A percentile compares a stretch with the other conserved stretches of the same genome.
Evolutionary conservation across 768 basidiomycete genomes (phyloP).

Genomic region (Rhodosporidiobolus sp.): DNA sequence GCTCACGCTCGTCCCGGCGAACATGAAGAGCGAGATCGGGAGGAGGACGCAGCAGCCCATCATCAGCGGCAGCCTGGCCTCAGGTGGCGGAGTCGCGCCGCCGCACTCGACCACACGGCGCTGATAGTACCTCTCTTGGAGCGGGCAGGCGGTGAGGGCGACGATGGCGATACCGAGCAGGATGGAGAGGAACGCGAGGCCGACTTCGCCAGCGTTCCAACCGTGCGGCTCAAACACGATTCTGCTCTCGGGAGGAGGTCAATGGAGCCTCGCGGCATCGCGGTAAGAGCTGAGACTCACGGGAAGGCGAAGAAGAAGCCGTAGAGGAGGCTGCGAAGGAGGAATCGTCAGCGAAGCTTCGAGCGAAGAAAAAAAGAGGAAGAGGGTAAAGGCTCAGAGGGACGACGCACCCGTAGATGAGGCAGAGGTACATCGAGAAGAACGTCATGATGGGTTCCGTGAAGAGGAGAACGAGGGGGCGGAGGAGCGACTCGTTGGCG

Average conservation of each 20-base stretch:
- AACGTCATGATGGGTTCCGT: slow-evolving; percentile 64
- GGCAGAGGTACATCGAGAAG: slow-evolving; percentile 61
- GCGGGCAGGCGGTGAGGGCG: slow-evolving; percentile 41
- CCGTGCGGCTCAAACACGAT: slow-evolving; percentile 24
- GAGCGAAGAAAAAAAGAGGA: too few species aligned
- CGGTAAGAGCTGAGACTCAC: too few species aligned
- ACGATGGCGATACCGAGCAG: slow-evolving; percentile 37
- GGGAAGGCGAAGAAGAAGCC: slow-evolving; percentile 6
- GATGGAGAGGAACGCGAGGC: neutral
- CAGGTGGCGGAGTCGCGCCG: slow-evolving; percentile 28
- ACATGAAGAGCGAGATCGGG: slow-evolving; percentile 49
- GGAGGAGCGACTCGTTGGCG: slow-evolving; percentile 57
- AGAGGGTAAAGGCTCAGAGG: too few species aligned
- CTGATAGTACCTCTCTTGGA: slow-evolving; percentile 44
- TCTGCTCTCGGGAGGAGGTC: too few species aligned
- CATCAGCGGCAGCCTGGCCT: slow-evolving; percentile 45
- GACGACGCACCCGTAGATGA: slow-evolving; percentile 47
- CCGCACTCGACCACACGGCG: slow-evolving; percentile 6
- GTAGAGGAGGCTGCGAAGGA: neutral
- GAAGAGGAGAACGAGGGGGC: slow-evolving; percentile 63
- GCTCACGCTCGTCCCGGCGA: slow-evolving; percentile 47
- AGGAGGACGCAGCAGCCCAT: slow-evolving; percentile 45
- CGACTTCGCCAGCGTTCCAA: slow-evolving; percentile 10
- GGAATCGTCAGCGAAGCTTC: neutral
- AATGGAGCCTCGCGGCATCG: too few species aligned